Evolutionary conservation across 1,284 basidiomycete species (phyloP).

Genomic region (Chondrostereum purpureum): DNA sequence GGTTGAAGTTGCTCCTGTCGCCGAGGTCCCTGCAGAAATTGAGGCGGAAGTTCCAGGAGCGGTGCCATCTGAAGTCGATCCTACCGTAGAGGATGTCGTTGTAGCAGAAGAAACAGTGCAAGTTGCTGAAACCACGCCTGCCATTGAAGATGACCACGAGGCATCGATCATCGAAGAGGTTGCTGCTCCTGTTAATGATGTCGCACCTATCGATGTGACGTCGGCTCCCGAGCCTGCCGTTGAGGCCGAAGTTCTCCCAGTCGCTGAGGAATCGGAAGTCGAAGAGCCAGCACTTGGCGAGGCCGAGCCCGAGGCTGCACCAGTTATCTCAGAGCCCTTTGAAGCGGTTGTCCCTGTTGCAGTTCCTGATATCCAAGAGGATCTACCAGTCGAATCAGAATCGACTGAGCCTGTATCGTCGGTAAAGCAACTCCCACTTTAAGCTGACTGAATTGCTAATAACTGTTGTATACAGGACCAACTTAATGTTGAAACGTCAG

Average conservation of each 20-base stretch:
- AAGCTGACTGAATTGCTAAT: too few relatives aligned
- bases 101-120: slow-evolving; percentile 8
- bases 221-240: neutral
- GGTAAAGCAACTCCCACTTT: too few relatives aligned
- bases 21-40: too few relatives aligned
- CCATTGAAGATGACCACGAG: slow-evolving; percentile 19
- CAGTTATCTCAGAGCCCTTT: too few relatives aligned
- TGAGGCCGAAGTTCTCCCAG: neutral
- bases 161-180: neutral
- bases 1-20: slow-evolving; percentile 5
- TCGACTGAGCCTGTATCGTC: neutral
- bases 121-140: too few relatives aligned
- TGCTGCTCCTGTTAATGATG: neutral
- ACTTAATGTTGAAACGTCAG: slow-evolving; percentile 10
- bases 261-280: neutral
- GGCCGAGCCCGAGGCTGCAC: neutral
- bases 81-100: slow-evolving; percentile 4
- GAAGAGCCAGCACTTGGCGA: neutral
- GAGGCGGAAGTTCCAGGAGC: slow-evolving; percentile 6
- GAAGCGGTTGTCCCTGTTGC: too few relatives aligned
- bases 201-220: neutral
- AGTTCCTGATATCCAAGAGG: too few relatives aligned
- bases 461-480: slow-evolving; percentile 1
- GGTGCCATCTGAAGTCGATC: slow-evolving; percentile 11
- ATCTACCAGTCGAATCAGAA: too few relatives aligned